Percentiles rank a stretch among this genome's conserved stretches.
Evolutionary conservation across 768 basidiomycete species (phyloP).

Genomic region (Postia placenta): DNA sequence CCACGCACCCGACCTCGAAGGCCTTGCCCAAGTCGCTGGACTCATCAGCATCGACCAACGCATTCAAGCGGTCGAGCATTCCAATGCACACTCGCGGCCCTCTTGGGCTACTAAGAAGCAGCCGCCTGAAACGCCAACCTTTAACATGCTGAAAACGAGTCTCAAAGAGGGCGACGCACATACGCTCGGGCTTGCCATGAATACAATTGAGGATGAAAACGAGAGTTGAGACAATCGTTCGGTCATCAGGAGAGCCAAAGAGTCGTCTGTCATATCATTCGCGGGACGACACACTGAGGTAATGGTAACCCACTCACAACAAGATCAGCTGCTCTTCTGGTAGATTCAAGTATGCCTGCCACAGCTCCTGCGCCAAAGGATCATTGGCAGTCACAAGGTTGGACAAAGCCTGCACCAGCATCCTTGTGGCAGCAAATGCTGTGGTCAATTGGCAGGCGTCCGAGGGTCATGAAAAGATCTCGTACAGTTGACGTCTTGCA

Average conservation of each 20-base stretch:
- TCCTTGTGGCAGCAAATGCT: conserved; percentile 61
- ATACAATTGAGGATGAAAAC: conserved; percentile 72
- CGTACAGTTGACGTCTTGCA: conserved; percentile 54
- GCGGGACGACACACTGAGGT: not conserved
- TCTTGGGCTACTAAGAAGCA: conserved; percentile 45
- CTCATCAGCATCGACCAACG: conserved; percentile 62
- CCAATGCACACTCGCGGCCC: conserved; percentile 63
- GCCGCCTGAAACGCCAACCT: conserved; percentile 33
- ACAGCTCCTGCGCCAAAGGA: conserved; percentile 45
- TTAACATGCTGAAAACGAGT: no score
- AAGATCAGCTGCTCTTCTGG: conserved; percentile 72
- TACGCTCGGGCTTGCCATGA: conserved; percentile 46
- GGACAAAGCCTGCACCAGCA: conserved; percentile 73
- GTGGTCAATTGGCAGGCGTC: conserved; percentile 4
- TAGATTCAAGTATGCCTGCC: conserved; percentile 59
- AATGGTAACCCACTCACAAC: conserved; percentile 42
- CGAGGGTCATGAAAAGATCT: not conserved
- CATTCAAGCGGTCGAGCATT: conserved; percentile 69
- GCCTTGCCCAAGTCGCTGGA: conserved; percentile 56
- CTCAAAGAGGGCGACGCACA: conserved; percentile 35
- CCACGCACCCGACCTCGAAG: conserved; percentile 71
- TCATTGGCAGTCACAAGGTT: conserved; percentile 80
- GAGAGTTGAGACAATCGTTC: conserved; percentile 53
- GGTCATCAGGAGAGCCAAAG: conserved; percentile 58
- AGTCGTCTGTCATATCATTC: conserved; percentile 28